Conservation (phyloP, 306 rosid species). For the Acacia acuminata region DNA sequence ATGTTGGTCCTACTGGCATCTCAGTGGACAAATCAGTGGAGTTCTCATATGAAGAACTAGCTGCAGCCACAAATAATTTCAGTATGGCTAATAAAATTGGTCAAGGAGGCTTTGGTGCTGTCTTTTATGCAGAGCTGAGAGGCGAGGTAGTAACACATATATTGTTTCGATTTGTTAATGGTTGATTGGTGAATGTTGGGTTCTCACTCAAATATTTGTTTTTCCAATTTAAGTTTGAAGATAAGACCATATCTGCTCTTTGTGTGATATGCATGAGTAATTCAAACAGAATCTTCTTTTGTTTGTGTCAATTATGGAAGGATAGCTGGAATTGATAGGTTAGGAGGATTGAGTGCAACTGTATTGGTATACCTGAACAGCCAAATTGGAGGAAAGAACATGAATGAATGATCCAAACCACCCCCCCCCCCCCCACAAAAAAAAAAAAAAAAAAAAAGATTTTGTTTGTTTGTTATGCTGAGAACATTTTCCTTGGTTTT, state of each 20-base stretch:
- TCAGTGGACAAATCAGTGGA: slow-evolving; percentile 87
- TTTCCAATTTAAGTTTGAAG: not conserved
- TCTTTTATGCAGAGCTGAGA: slow-evolving; percentile 93
- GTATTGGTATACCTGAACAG: not conserved
- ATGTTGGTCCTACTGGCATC: slow-evolving; percentile 50
- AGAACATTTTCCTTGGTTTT: not conserved
- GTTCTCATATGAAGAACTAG: slow-evolving; percentile 86
- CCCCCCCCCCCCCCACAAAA: too few relatives aligned
- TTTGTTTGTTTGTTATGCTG: slow-evolving; percentile 16
- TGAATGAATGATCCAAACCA: too few relatives aligned
- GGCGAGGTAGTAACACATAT: slow-evolving; percentile 81
- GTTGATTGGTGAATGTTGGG: not conserved
- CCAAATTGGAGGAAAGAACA: slow-evolving; percentile 10
- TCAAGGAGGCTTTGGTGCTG: slow-evolving; percentile 95
- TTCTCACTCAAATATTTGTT: not conserved
- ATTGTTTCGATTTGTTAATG: slow-evolving; percentile 5
- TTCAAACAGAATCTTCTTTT: slow-evolving; percentile 13
- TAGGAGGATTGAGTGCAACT: not conserved
- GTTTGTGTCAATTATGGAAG: slow-evolving; percentile 9
- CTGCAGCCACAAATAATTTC: slow-evolving; percentile 73
- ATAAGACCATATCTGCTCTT: not conserved
- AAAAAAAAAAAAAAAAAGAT: not conserved
- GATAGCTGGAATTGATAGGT: not conserved
- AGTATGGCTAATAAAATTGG: slow-evolving; percentile 85
- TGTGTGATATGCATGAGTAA: slow-evolving; percentile 23